Percentiles rank a stretch among this genome's conserved stretches.
Conservation (phyloP, 805 yeast genomes). For the Starmerella gropengiesseri region DNA sequence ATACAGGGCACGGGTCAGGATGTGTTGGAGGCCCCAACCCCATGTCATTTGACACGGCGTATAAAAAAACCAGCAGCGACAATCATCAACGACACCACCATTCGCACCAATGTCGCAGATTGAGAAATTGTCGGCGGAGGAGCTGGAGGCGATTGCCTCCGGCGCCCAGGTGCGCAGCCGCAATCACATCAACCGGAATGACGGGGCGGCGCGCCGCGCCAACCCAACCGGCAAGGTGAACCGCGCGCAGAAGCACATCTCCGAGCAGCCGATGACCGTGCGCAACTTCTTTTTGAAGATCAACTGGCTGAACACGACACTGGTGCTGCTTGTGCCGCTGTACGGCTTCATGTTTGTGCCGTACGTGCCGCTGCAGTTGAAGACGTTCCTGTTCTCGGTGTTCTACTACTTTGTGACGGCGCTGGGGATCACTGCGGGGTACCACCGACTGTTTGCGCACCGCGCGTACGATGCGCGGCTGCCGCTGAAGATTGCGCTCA, state of each 20-base stretch:
- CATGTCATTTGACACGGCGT: not conserved
- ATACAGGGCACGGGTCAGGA: constrained; percentile 1
- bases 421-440: constrained; percentile 69
- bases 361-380: constrained; percentile 36
- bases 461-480: constrained; percentile 41
- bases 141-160: constrained; percentile 30
- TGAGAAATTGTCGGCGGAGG: constrained; percentile 27
- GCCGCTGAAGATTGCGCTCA: constrained; percentile 40
- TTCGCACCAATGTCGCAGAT: constrained; percentile 16
- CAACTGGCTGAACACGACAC: constrained; percentile 59
- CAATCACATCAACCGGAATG: constrained; percentile 26
- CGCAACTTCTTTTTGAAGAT: constrained; percentile 61
- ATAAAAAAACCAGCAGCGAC: not conserved
- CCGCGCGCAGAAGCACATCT: constrained; percentile 38
- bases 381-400: constrained; percentile 46
- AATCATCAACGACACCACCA: no score
- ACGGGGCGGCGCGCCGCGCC: constrained; percentile 11
- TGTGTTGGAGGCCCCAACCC: constrained; percentile 5
- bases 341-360: constrained; percentile 37
- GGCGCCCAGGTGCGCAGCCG: constrained; percentile 26
- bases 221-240: constrained; percentile 19
- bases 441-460: constrained; percentile 70
- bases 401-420: constrained; percentile 51
- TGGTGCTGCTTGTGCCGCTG: constrained; percentile 48
- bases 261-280: constrained; percentile 67